A percentile compares a stretch with the other conserved stretches of the same genome.
Evolutionary conservation across 805 yeast species (phyloP).

Genomic region (Saturnispora galanensis): DNA sequence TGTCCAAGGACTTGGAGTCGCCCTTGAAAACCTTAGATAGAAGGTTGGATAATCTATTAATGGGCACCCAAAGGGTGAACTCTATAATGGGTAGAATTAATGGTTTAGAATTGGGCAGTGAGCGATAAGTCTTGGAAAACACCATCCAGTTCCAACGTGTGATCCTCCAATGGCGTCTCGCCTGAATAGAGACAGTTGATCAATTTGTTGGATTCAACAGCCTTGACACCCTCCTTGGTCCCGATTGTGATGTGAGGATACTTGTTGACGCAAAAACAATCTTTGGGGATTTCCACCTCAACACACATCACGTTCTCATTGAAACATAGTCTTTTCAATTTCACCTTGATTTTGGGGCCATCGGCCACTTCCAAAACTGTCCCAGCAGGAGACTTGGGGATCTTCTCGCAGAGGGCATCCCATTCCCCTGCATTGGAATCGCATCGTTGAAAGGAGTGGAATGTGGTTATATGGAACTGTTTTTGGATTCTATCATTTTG

Average conservation of each 20-base stretch:
- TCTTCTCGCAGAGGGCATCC: conserved; percentile 12
- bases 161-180: conserved; percentile 3
- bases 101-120: conserved; percentile 13
- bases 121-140: conserved; percentile 14
- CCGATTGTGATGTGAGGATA: conserved; percentile 71
- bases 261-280: conserved; percentile 29
- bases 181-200: conserved; percentile 13
- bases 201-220: conserved; percentile 41
- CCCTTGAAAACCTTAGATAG: conserved; percentile 1
- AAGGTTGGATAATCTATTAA: background rate
- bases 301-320: conserved; percentile 45
- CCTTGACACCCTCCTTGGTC: conserved; percentile 35
- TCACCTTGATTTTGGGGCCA: conserved; percentile 28
- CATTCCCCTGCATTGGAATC: conserved; percentile 12
- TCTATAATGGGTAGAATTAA: background rate
- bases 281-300: conserved; percentile 30
- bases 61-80: background rate
- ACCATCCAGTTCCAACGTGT: conserved; percentile 12
- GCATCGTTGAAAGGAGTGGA: conserved; percentile 31
- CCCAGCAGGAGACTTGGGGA: background rate
- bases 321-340: conserved; percentile 38
- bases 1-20: conserved; percentile 2
- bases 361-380: background rate
- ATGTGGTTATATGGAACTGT: conserved; percentile 59
- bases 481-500: conserved; percentile 33